Percentiles rank a stretch among this genome's conserved stretches.
Evolutionary conservation across 495 filamentous ascomycete species (phyloP).

Genomic region (Evansstolkia leycettana): DNA sequence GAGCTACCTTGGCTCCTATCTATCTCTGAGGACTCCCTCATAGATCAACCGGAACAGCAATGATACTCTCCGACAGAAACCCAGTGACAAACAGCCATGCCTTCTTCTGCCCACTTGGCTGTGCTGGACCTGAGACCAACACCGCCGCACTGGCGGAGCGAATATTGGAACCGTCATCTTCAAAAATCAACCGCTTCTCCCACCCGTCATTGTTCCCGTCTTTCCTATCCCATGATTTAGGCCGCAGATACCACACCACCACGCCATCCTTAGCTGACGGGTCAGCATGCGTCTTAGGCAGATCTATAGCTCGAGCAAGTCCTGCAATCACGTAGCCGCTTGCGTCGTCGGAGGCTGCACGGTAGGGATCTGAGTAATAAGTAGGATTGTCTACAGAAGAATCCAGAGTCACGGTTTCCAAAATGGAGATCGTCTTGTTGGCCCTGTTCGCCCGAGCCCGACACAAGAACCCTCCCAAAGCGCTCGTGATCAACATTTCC

Average conservation of each 20-base stretch:
- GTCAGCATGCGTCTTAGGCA: conserved; percentile 19
- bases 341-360: conserved; percentile 22
- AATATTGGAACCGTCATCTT: conserved; percentile 44
- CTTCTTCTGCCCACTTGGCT: conserved; percentile 23
- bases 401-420: conserved; percentile 28
- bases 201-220: conserved; percentile 13
- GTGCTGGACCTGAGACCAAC: conserved; percentile 33
- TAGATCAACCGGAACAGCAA: conserved; percentile 40
- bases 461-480: conserved; percentile 21
- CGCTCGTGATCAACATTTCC: conserved; percentile 37
- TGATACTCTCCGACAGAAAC: conserved; percentile 36
- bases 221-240: no score
- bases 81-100: conserved; percentile 50
- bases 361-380: conserved; percentile 39
- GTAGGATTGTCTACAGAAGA: conserved; percentile 44
- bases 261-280: conserved; percentile 27
- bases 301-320: conserved; percentile 24
- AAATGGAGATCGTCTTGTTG: conserved; percentile 25
- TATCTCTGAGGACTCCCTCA: no score
- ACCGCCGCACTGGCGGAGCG: conserved; percentile 40
- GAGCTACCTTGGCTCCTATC: no score
- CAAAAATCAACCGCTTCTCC: conserved; percentile 39
- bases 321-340: conserved; percentile 46
- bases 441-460: conserved; percentile 10
- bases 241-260: conserved; percentile 35